Base-by-base conservation (phyloP, 805 yeast species). In the Sporopachydermia quercuum region DNA sequence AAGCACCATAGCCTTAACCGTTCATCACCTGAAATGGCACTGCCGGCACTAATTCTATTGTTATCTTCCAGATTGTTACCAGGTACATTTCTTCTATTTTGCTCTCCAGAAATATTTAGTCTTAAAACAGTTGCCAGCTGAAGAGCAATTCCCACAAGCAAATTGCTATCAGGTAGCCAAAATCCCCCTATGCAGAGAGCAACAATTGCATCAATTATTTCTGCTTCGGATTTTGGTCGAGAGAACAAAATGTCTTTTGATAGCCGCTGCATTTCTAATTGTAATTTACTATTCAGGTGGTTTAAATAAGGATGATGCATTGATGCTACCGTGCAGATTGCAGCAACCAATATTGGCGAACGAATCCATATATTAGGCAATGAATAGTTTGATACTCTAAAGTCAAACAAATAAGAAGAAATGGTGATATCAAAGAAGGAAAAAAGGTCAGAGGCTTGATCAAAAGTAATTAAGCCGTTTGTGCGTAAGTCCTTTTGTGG, bases 141-240 rank as follows among this genome's bases (percentile, higher is more conserved):
- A n/a, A 77, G 50, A 0, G 84, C 84, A 37, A 77, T 50, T 0
- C 82, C 80, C 1, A 79, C 72, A 48, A 76, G 74, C 70, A 74
- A 65, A 49, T 74, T 80, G 14, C 72, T 67, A 44, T 76, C 68
- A 15, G 77, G 69, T 37, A 77, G 63, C 84, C 84, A 78, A 49
- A 77, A 74, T 36, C 81, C 77, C 45, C 80, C 76, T 16, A 77
- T 65, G 34, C 77, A 67, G 33, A 78, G 58, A 0, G 79, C 81
- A 15, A 76, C 59, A n/a, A 76, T 71, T 0, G 76, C 70, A 50
- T 75, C 69, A 72, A 71, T 72, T 1, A 72, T 71, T 39, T 73
- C 76, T 1, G 53, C 44, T 44, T 69, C 74, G 18, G 43, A 36
- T 5, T 27, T 30, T 19, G 45, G 38, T 16, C 19, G 33, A 50